Base-by-base conservation (phyloP, 2,329 filamentous ascomycete genomes). In the Pseudogymnoascus sp. region DNA sequence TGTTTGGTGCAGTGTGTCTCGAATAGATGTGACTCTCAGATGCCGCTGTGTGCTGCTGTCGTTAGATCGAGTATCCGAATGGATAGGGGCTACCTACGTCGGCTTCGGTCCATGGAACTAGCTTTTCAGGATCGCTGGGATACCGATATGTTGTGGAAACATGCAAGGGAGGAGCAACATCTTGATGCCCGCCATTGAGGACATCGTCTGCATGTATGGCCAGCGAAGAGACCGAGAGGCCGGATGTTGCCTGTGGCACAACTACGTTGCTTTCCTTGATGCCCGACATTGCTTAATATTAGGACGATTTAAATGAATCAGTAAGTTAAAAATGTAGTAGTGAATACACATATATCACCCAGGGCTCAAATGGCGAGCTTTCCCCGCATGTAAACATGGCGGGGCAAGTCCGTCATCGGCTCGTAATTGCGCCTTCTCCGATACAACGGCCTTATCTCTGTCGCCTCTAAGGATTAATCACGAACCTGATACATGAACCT, bases 111-210 rank as follows among this genome's bases (percentile, higher is more conserved):
- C 77, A 79, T 23, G 73, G 65, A 73, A 65, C 76, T 53, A 96
- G 82, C 28, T 84, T 74, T 5, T 86, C 81, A 1, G 91, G 90
- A 72, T 96, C 82, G 62, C 79, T 76, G 28, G 81, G 79, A 75
- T 97, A 97, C 69, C 91, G 86, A 76, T 91, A 97, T 14, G 91
- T 97, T 11, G 93, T 97, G 66, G 91, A 92, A 67, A 95, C 85
- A 74, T 97, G 93, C 72, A 97, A 81, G 3, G 93, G 86, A 64
- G 94, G 93, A 11, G 93, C 92, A 63, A 97, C 88, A 72, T 94
- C 91, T 60, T 85, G 81, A 21, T 56, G 25, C 68, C 89, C 84
- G 35, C 80, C 77, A 75, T 91, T 90, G 70, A 94, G 82, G 69
- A 80, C 80, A 77, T 95, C 87, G 71, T 96, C 92, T 66, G 89